Evolutionary conservation across 805 yeast species (phyloP).

Genomic region (Metschnikowia continentalis): DNA sequence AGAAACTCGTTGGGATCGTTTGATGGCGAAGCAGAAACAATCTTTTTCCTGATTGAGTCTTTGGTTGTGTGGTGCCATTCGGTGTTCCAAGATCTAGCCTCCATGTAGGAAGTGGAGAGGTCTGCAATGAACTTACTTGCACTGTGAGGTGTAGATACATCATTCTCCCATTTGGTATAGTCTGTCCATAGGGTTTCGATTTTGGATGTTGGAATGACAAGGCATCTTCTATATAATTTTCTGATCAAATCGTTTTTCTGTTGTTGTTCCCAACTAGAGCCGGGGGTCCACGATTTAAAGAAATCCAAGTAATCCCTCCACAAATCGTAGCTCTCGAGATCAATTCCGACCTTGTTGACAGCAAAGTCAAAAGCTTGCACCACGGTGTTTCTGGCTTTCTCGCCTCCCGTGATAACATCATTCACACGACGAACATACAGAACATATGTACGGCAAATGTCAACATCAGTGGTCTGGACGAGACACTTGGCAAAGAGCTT

Average conservation of each 20-base stretch:
- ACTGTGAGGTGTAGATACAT: constrained; percentile 57
- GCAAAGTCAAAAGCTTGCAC: constrained; percentile 84
- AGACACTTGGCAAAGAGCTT: constrained; percentile 61
- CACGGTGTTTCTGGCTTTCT: constrained; percentile 67
- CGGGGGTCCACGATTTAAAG: constrained; percentile 72
- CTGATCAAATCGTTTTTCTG: constrained; percentile 75
- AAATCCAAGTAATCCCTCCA: constrained; percentile 86
- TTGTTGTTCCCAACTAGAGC: constrained; percentile 78
- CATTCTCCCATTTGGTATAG: constrained; percentile 81
- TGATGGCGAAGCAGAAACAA: constrained; percentile 24
- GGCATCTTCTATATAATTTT: constrained; percentile 62
- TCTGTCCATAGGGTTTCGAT: constrained; percentile 77
- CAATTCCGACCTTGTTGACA: constrained; percentile 71
- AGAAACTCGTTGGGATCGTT: constrained; percentile 20
- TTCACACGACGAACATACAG: constrained; percentile 70
- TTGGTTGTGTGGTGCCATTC: constrained; percentile 62
- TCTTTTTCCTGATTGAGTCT: constrained; percentile 42
- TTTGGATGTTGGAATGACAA: constrained; percentile 70
- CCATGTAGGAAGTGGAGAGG: constrained; percentile 79
- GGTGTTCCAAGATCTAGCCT: constrained; percentile 69
- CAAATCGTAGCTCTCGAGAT: constrained; percentile 61
- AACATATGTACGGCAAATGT: constrained; percentile 73
- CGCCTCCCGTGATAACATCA: constrained; percentile 74
- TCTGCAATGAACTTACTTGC: constrained; percentile 85
- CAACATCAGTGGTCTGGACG: constrained; percentile 56